A percentile compares a stretch with the other conserved stretches of the same genome.
Evolutionary conservation across 2,329 filamentous ascomycete genomes (phyloP).

Genomic region (Penicillium sp.): DNA sequence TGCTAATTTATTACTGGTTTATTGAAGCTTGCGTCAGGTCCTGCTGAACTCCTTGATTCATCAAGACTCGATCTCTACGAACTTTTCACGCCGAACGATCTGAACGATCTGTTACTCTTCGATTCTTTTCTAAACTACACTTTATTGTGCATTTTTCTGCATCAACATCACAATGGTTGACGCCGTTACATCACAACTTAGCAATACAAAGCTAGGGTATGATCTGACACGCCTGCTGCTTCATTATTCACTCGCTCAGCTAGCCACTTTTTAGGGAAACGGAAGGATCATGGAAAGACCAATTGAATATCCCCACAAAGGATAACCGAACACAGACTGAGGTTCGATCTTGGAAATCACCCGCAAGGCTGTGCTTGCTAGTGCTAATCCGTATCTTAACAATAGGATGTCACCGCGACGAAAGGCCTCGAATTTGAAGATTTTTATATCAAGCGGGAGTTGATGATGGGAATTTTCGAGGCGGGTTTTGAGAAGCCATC

Average conservation of each 20-base stretch:
- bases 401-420: constrained; percentile 92
- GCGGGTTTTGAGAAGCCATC: constrained; percentile 98
- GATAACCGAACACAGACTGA: constrained; percentile 49
- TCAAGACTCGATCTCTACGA: neutral
- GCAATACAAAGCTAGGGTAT: constrained; percentile 42
- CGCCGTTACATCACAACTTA: constrained; percentile 43
- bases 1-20: neutral
- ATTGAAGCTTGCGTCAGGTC: neutral
- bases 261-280: constrained; percentile 31
- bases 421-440: constrained; percentile 98
- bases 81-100: neutral
- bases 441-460: constrained; percentile 87
- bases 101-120: neutral
- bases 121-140: neutral
- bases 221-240: constrained; percentile 13
- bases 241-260: constrained; percentile 11
- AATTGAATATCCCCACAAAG: constrained; percentile 45
- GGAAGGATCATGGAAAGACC: constrained; percentile 43
- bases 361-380: neutral
- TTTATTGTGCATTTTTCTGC: neutral
- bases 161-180: constrained; percentile 36
- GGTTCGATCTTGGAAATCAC: constrained; percentile 26
- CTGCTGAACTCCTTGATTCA: neutral
- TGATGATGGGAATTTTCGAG: constrained; percentile 99
- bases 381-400: neutral